phyloP scores from a whole-genome alignment of 2,329 filamentous ascomycete species.

The Colletotrichum spinosum region DNA sequence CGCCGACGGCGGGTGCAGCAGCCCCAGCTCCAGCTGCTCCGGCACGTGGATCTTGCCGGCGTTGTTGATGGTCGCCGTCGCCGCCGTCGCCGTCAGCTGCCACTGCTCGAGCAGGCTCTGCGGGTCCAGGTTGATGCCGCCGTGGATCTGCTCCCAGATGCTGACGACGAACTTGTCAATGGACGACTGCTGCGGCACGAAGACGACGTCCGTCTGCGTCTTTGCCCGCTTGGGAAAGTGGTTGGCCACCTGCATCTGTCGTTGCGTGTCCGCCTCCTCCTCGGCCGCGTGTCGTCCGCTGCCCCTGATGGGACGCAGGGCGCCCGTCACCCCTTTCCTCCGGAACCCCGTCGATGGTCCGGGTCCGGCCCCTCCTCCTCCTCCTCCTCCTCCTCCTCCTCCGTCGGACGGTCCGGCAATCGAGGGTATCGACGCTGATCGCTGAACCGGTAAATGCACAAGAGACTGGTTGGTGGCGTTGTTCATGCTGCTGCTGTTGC shows the following conservation, averaged over 20 bases:
- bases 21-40: conserved; percentile 34
- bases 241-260: conserved; percentile 38
- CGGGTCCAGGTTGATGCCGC: conserved; percentile 44
- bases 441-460: conserved; percentile 15
- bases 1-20: conserved; percentile 32
- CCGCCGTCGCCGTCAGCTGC: conserved; percentile 37
- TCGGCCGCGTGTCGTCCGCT: conserved; percentile 19
- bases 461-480: conserved; percentile 6
- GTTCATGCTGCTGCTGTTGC: no score
- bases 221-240: conserved; percentile 40
- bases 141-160: conserved; percentile 50
- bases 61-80: conserved; percentile 38
- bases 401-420: not conserved
- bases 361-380: no score
- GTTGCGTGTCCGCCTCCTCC: conserved; percentile 33
- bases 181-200: conserved; percentile 36
- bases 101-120: conserved; percentile 45
- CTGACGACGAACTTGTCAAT: conserved; percentile 47
- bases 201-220: conserved; percentile 25
- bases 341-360: not conserved
- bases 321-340: conserved; percentile 28
- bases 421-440: conserved; percentile 5
- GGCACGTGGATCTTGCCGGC: conserved; percentile 31
- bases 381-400: no score
- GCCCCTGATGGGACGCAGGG: conserved; percentile 22